Base-by-base conservation (phyloP, 345 rosid genomes). In the Mangifera indica region DNA sequence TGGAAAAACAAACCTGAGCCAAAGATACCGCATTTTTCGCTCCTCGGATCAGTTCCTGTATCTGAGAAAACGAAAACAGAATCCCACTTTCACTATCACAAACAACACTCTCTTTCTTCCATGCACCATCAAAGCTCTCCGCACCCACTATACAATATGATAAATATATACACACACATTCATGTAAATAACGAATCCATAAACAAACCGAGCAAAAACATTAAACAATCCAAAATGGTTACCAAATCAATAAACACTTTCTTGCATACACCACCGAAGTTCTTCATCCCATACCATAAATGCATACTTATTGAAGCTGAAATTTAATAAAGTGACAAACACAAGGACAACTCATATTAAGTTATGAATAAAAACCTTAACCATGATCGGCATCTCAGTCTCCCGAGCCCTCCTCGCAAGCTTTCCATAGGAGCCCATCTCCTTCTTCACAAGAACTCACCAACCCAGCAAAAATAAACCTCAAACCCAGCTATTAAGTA, bases 311-410 rank as follows among this genome's bases (percentile, higher is more conserved):
- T 4, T 5, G 25, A 60, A 78, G 51, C 63, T 71, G 55, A 21
- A 51, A 53, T 32, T 15, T 60, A 48, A 67, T 49, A 55, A 55
- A 54, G 59, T 40, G 9, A 40, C 5, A 49, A 67, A 60, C 9
- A 24, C 55, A 72, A 66, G 37, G 3, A n/a, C n/a, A 76, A 52
- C 48, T 62, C 69, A 67, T 60, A 62, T 57, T 54, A 40, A 45
- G 53, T 67, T 21, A 67, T 63, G 56, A 78, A 64, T 66, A 42
- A 74, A 65, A 80, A 95, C 98, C 98, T 92, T 74, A 81, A 86
- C 84, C 99, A 95, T 95, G 68, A 95, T 74, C 12, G 98, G 98
- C 81, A 81, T 82, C 52, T 95, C 89, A 29, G 98, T 95, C 74
- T 82, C 96, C 84, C 89, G 22, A 29, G 89, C 81, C 81, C 99